A percentile compares a stretch with the other conserved stretches of the same genome.
Evolutionary conservation across 2,329 filamentous ascomycete species (phyloP).

Genomic region (Alternaria ventricosa): DNA sequence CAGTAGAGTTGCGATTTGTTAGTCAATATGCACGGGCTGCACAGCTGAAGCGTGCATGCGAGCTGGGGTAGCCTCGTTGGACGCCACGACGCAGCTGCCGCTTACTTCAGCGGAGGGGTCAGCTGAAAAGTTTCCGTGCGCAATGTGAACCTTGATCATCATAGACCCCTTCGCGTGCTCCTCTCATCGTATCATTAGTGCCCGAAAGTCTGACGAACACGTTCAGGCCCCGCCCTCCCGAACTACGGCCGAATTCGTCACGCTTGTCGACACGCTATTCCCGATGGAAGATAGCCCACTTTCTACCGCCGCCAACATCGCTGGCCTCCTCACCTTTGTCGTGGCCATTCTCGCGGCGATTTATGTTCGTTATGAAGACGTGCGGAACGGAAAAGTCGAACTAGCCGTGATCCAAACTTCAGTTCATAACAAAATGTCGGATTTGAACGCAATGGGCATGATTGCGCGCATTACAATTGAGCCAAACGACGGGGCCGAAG

Average conservation of each 20-base stretch:
- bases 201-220: too few relatives aligned
- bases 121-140: background rate
- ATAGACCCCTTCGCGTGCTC: rapidly evolving
- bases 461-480: too few relatives aligned
- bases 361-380: too few relatives aligned
- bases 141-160: background rate
- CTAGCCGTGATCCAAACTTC: too few relatives aligned
- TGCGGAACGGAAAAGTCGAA: too few relatives aligned
- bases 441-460: too few relatives aligned
- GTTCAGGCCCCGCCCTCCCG: background rate
- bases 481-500: too few relatives aligned
- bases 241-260: background rate
- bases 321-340: background rate
- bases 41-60: background rate
- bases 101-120: background rate
- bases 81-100: background rate
- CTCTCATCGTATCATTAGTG: background rate
- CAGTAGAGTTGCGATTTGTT: rapidly evolving
- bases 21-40: rapidly evolving
- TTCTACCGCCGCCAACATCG: background rate
- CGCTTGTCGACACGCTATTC: background rate
- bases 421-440: too few relatives aligned
- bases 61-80: background rate
- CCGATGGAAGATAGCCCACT: background rate
- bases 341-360: background rate